Evolutionary conservation across 2,329 filamentous ascomycete genomes (phyloP).

Genomic region (Cercospora canescens): DNA sequence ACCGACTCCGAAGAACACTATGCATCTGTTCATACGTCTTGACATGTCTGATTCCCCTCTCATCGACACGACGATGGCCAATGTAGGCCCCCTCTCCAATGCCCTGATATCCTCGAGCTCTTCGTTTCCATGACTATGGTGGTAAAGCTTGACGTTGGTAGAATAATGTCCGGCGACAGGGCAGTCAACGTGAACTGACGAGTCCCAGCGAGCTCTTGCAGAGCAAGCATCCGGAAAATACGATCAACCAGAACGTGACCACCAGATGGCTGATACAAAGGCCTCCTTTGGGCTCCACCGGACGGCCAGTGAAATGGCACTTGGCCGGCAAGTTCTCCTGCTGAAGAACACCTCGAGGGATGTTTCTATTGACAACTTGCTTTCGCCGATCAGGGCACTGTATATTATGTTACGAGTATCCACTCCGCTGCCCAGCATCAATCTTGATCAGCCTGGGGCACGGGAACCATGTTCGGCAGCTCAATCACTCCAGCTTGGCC

Average conservation of each 20-base stretch:
- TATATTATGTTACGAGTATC: not conserved
- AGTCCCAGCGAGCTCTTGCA: not conserved
- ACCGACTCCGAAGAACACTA: not conserved
- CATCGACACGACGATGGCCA: not conserved
- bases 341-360: not conserved
- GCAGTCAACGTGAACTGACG: not conserved
- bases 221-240: not conserved
- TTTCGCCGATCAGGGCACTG: not conserved
- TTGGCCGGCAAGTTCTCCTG: not conserved
- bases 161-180: not conserved
- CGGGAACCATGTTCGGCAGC: not conserved
- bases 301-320: not conserved
- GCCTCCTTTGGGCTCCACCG: not conserved
- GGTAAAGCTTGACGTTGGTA: not conserved
- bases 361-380: not conserved
- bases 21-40: not conserved
- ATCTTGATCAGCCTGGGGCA: not conserved
- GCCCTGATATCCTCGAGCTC: not conserved
- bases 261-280: not conserved
- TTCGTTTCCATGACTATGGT: not conserved
- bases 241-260: not conserved
- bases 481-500: constrained; percentile 25
- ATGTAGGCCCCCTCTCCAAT: no score
- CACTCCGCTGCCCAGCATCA: not conserved
- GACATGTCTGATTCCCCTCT: not conserved